Conservation (phyloP, 371 early-diverging fungal species). For the Actinomucor elegans region DNA sequence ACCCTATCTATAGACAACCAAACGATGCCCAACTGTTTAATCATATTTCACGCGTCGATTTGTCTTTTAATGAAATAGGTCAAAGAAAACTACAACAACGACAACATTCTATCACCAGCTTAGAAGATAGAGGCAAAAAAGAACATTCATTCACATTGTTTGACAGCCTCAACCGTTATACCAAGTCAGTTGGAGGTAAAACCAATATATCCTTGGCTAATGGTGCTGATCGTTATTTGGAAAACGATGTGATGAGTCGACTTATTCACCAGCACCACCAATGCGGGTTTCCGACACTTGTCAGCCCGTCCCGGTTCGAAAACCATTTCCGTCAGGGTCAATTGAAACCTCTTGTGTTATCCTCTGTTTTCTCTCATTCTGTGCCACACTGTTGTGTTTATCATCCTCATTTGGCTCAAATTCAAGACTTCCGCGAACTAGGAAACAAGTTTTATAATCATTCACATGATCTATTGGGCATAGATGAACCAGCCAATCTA, state of each 20-base stretch:
- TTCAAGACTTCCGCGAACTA: conserved; percentile 26
- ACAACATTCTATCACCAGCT: background rate
- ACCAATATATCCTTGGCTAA: background rate
- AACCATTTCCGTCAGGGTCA: conserved; percentile 21
- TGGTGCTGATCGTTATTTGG: conserved; percentile 4
- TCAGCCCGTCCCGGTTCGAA: conserved; percentile 29
- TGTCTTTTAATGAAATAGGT: background rate
- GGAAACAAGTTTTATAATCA: conserved; percentile 29
- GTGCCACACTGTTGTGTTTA: conserved; percentile 32
- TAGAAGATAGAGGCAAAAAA: background rate
- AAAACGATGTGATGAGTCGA: conserved; percentile 21
- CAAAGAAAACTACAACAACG: too few relatives aligned
- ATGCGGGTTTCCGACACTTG: conserved; percentile 33
- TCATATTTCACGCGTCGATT: background rate
- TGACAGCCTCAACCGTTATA: conserved; percentile 27
- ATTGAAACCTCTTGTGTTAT: conserved; percentile 23
- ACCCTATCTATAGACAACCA: conserved; percentile 7
- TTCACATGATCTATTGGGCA: conserved; percentile 25
- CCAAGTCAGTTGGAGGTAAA: background rate
- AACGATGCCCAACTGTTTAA: background rate
- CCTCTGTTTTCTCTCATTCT: conserved; percentile 29
- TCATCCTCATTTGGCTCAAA: conserved; percentile 27
- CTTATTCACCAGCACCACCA: conserved; percentile 30
- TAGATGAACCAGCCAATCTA: conserved; percentile 26
- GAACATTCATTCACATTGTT: conserved; percentile 27